A percentile compares a stretch with the other conserved stretches of the same genome.
Conservation (phyloP, 208 protist species). For the Kentomonas sorsogonicus region DNA sequence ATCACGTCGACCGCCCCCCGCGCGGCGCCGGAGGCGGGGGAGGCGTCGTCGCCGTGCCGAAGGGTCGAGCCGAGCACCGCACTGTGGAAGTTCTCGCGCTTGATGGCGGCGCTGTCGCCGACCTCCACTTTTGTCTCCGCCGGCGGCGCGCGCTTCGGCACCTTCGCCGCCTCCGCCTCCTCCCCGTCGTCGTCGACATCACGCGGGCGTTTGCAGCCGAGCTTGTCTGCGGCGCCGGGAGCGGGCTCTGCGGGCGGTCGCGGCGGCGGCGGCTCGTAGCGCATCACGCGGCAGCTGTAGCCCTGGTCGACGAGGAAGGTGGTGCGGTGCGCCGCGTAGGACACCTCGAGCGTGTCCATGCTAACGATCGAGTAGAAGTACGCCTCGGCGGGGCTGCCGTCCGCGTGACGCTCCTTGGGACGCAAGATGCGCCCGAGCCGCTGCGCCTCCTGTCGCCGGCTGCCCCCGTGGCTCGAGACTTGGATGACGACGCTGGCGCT, state of each 20-base stretch:
- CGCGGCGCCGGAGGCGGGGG: not conserved
- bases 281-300: slow-evolving; percentile 81
- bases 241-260: not conserved
- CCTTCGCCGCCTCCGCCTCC: too few relatives aligned
- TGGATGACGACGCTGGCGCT: slow-evolving; percentile 99
- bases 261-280: slow-evolving; percentile 33
- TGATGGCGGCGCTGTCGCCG: slow-evolving; percentile 71
- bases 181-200: not conserved
- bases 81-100: slow-evolving; percentile 56
- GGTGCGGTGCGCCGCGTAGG: slow-evolving; percentile 95
- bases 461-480: slow-evolving; percentile 95
- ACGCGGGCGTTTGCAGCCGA: slow-evolving; percentile 13
- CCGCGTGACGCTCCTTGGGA: slow-evolving; percentile 72
- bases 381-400: slow-evolving; percentile 91
- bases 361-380: slow-evolving; percentile 99
- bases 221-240: slow-evolving; percentile 6
- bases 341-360: slow-evolving; percentile 96
- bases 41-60: slow-evolving; percentile 4
- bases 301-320: slow-evolving; percentile 97
- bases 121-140: slow-evolving; percentile 12
- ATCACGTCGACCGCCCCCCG: slow-evolving; percentile 8
- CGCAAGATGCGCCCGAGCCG: slow-evolving; percentile 95
- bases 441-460: slow-evolving; percentile 95
- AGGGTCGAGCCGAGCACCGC: slow-evolving; percentile 21
- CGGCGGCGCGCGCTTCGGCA: too few relatives aligned